Base-by-base conservation (phyloP, 257 asterid genomes). In the Nicotiana benthamiana region DNA sequence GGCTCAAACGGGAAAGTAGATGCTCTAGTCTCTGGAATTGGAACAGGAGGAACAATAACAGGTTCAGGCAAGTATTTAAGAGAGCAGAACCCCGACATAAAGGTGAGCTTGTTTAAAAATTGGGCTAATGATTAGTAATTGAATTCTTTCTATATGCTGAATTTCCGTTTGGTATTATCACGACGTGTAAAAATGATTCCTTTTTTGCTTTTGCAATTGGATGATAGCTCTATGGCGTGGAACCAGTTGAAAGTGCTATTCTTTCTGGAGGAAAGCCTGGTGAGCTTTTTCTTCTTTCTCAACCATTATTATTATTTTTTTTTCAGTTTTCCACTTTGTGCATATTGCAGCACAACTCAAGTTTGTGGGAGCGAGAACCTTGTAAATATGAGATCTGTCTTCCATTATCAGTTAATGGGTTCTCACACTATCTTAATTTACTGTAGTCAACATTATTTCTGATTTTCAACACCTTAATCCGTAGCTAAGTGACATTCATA, bases 221-320 rank as follows among this genome's bases (percentile, higher is more conserved):
- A 9, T 75, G 82, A 43, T 80, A 92, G 97, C 86, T 95, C 46
- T 90, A 86, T 81, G 99, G 90, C 7, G 85, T 93, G 26, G 98
- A 94, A 80, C 97, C 98, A 65, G 89, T 81, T 79, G 98, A 94
- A 88, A 94, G 98, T 85, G 79, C 97, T 34, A 76, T 94, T 67
- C 94, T 94, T 54, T 89, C 95, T 40, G 98, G 98, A 75, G 98
- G 98, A 80, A 92, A 90, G 83, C 98, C 98, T 77, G 97, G 98
- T 94, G 80, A 90, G 97, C 77, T 66, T 36, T n/a, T 27, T 57
- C 53, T 54, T 26, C 43, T 57, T 48, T 67, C 51, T 36, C 83
- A 32, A 60, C 60, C 64, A 1, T 54, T 70, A 40, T 12, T 24
- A 8, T 20, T 6, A 5, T 20, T 40, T 9, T 36, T 59, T 26